Percentiles rank a stretch among this genome's conserved stretches.
Conservation (phyloP, 1,284 basidiomycete genomes). For the Microstroma glucosiphilum region DNA sequence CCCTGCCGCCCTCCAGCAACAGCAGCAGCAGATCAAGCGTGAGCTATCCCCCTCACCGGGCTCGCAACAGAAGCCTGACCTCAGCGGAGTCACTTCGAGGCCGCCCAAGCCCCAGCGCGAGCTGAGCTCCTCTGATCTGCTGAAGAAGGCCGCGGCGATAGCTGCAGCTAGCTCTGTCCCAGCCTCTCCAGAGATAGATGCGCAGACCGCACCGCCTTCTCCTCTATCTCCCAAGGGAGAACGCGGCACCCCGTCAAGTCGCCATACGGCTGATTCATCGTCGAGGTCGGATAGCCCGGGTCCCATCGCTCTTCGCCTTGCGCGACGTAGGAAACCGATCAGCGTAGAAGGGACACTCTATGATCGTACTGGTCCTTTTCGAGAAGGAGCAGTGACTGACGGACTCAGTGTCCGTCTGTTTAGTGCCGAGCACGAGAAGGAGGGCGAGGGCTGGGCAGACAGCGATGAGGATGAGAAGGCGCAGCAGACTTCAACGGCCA, state of each 20-base stretch:
- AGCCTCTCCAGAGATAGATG: constrained; percentile 5
- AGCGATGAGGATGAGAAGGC: constrained; percentile 20
- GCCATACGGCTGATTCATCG: constrained; percentile 16
- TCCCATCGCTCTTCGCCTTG: constrained; percentile 29
- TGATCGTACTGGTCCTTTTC: constrained; percentile 41
- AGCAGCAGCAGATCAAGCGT: too few relatives aligned
- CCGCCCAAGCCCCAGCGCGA: constrained; percentile 8
- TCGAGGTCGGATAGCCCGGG: constrained; percentile 14
- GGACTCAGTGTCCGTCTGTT: constrained; percentile 47
- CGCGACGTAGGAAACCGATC: constrained; percentile 28
- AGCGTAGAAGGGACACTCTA: constrained; percentile 46
- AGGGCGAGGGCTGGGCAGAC: constrained; percentile 19
- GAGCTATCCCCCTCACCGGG: neutral
- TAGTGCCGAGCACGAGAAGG: constrained; percentile 20
- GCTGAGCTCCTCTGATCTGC: constrained; percentile 18
- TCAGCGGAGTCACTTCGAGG: neutral
- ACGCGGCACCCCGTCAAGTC: too few relatives aligned
- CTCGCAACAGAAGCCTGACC: neutral
- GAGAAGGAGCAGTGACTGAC: constrained; percentile 42
- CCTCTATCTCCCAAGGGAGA: too few relatives aligned
- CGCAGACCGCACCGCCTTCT: too few relatives aligned
- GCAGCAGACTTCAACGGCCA: constrained; percentile 17
- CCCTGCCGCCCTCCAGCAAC: neutral
- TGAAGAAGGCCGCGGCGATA: constrained; percentile 30
- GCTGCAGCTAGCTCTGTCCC: constrained; percentile 24